Conservation (phyloP, 192 early-diverging fungal genomes). For the Phlyctochytrium planicorne region DNA sequence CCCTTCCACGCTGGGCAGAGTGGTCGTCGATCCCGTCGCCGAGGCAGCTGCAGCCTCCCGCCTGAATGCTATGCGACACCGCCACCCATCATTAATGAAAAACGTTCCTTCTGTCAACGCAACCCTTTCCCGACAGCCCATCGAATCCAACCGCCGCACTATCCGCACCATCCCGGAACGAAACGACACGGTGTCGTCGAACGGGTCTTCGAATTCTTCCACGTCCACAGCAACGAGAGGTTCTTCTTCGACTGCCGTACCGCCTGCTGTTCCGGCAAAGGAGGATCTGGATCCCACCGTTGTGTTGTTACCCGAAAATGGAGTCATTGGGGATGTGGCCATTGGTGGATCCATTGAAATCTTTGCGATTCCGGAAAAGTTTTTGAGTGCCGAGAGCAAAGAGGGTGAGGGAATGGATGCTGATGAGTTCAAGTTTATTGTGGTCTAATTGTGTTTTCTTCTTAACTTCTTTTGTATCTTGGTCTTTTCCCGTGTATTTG, state of each 20-base stretch:
- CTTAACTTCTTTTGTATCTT: too few relatives aligned
- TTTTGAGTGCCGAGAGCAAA: neutral
- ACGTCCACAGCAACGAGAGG: neutral
- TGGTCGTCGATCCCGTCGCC: neutral
- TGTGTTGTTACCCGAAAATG: neutral
- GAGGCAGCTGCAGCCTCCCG: neutral
- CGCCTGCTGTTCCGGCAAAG: neutral
- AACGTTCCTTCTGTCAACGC: neutral
- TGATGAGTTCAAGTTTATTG: neutral
- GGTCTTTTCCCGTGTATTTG: too few relatives aligned
- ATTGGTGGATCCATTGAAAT: neutral
- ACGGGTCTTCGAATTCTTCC: neutral
- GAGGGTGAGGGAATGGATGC: neutral
- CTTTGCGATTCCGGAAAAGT: neutral
- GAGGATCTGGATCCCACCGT: neutral
- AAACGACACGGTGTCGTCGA: neutral
- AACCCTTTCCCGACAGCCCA: neutral
- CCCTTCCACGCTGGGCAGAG: neutral
- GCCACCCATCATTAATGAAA: neutral
- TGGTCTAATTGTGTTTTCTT: neutral
- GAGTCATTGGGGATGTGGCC: neutral
- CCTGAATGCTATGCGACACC: neutral
- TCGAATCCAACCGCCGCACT: neutral
- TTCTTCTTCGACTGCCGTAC: neutral
- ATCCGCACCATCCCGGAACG: neutral